These are phyloP conservation scores for Simplicillium aogashimaense DNA, from an alignment of 2,329 filamentous ascomycete species.

Conservation along the genomic window DNA sequence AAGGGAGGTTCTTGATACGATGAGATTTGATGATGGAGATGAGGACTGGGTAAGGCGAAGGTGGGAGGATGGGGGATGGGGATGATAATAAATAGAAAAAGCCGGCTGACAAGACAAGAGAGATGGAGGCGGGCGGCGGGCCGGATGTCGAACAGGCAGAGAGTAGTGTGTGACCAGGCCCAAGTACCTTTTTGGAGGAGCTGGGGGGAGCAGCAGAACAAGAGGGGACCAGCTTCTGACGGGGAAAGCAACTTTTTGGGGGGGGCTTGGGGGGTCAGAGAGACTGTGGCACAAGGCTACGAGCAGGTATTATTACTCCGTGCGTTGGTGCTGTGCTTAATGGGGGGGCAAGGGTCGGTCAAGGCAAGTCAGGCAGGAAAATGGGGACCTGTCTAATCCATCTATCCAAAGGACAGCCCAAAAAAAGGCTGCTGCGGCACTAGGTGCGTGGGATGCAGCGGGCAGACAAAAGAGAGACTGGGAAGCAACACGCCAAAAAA, in stretches of 20 bases:
- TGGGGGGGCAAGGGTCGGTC: too few species aligned
- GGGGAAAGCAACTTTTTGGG: conserved; percentile 3
- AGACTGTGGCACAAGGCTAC: too few species aligned
- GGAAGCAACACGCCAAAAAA: background rate
- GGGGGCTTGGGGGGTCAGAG: too few species aligned
- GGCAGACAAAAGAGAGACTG: background rate
- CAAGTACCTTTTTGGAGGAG: background rate
- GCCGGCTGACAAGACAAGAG: conserved; percentile 2
- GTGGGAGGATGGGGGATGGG: conserved; percentile 6
- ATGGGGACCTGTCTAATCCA: too few species aligned
- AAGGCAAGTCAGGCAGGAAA: too few species aligned
- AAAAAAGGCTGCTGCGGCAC: too few species aligned
- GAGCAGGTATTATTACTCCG: too few species aligned
- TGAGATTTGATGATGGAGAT: conserved; percentile 7
- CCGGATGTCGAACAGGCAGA: background rate
- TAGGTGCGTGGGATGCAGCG: too few species aligned
- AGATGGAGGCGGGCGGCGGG: background rate
- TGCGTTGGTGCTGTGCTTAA: too few species aligned
- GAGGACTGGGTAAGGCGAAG: conserved; percentile 12
- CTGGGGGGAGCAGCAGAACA: background rate
- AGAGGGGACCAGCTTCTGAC: conserved; percentile 8
- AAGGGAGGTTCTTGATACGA: conserved; percentile 34
- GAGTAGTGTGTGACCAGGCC: background rate
- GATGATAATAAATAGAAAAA: conserved; percentile 7
- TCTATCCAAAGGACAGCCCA: too few species aligned